Evolutionary conservation across 1,284 basidiomycete species (phyloP).

Genomic region (Pascua guehoae): DNA sequence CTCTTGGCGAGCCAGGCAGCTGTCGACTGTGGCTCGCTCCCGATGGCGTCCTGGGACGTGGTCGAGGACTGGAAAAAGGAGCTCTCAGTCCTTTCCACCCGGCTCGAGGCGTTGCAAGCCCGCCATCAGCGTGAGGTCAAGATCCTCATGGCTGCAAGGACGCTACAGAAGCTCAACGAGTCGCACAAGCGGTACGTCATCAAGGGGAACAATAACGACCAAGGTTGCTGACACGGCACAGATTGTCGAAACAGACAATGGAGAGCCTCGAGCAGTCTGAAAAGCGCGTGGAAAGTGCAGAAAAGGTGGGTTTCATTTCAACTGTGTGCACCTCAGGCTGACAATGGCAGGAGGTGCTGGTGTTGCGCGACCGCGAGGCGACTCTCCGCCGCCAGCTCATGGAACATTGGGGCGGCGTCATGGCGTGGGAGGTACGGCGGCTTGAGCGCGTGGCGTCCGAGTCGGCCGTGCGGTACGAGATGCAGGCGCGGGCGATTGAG

Average conservation of each 20-base stretch:
- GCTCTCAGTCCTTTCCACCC: constrained; percentile 36
- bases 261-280: constrained; percentile 48
- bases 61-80: constrained; percentile 83
- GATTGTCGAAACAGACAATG: constrained; percentile 47
- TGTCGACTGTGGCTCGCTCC: constrained; percentile 63
- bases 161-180: constrained; percentile 47
- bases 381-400: constrained; percentile 40
- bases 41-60: constrained; percentile 74
- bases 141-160: constrained; percentile 48
- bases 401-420: constrained; percentile 50
- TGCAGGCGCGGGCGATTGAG: not conserved
- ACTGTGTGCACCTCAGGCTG: too few species aligned
- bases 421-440: constrained; percentile 50
- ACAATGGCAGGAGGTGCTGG: constrained; percentile 41
- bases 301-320: constrained; percentile 36
- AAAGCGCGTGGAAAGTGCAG: constrained; percentile 45
- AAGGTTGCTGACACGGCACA: too few species aligned
- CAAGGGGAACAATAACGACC: too few species aligned
- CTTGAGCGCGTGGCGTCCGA: constrained; percentile 25
- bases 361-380: constrained; percentile 44
- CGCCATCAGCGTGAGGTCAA: constrained; percentile 49
- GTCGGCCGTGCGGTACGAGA: not conserved
- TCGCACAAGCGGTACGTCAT: constrained; percentile 35
- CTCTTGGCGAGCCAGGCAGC: constrained; percentile 82
- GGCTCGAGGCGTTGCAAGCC: constrained; percentile 40